Base-by-base conservation (phyloP, 2,329 filamentous ascomycete genomes). In the Fusarium siculi region DNA sequence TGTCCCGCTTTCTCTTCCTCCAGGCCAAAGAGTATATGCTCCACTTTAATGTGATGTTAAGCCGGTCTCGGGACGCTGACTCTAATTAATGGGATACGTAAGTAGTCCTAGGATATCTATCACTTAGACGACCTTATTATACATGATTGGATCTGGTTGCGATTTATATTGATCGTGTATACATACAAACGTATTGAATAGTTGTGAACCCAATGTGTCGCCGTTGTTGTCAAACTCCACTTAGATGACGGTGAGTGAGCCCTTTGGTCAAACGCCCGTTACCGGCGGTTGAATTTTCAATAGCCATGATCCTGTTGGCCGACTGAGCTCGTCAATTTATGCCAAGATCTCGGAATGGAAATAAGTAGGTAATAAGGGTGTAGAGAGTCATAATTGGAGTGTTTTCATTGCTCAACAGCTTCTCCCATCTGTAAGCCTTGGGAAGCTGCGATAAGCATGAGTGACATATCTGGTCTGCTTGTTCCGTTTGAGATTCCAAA, bases 211-310 rank as follows among this genome's bases (percentile, higher is more conserved):
- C 12, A 19, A 23, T 36, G 9, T 37, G 21, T n/a, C 18, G 39
- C 36, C 19, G n/a, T 11, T 37, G 28, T 8, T 14, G 25, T 28
- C 18, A 25, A 61, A 42, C 15, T 28, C 14, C 18, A 32, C 19
- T 28, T 9, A 39, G 23, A 28, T 50, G 14, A 9, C 25, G 46
- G 30, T 34, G 5, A 34, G 23, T 39, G 50, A 28, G 32, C 23
- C 32, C n/a, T 16, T 8, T 32, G 9, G 34, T 34, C 14, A 18
- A 40, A 34, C 36, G 11, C 64, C 64, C 70, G 61, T 65, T 49
- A 66, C 65, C 42, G 47, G 67, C 43, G 53, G 40, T 49, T 64
- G 73, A 66, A 74, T 76, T 76, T 76, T 65, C 67, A 76, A 76
- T 72, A 49, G 50, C 34, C 46, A 55, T 56, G 44, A 54, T 50